Base-by-base conservation (phyloP, 768 basidiomycete species). In the Brasilioporus rufonigricans region DNA sequence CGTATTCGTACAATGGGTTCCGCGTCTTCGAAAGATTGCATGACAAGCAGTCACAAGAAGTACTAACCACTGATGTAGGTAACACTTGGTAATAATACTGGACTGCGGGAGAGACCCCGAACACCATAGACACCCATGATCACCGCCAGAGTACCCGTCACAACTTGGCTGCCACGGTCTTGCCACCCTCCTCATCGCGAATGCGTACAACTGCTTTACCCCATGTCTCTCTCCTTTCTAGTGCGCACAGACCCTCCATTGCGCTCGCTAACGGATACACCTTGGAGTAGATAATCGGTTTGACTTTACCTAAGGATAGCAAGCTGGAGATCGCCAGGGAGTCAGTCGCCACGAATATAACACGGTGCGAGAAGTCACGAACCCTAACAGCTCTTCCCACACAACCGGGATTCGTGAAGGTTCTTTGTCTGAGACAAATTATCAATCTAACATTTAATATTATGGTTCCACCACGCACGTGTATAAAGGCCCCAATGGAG, bases 151-250 rank as follows among this genome's bases (percentile, higher is more conserved):
- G n/a, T n/a, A n/a, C n/a, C n/a, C 31, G 10, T 59, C 50, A 80
- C 39, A 85, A 68, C 64, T 77, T 86, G 4, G 81, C 72, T 50
- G 62, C 62, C 10, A 13, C 10, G 1, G 36, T 60, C 24, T 47
- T 50, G 4, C n/a, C 35, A 4, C 64, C 46, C n/a, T 67, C 64
- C 12, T 86, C 83, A 26, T 83, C 79, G 49, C 76, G 79, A 45
- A 98, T 69, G 47, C 75, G 77, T 9, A 91, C 80, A 24, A 95
- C 76, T 0, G 79, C 89, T 66, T 98, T 98, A 0, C 96, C 96
- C 91, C 93, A 98, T 5, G 93, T 95, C 72, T 91, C 82, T 58
- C 96, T 76, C 44, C 76, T 76, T 65, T 94, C 93, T 19, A 98
- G 72, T 24, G 90, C 93, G 14, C 65, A 66, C 47, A 98, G 72